Percentiles rank a stretch among this genome's conserved stretches.
These are phyloP conservation scores for Acidomyces sp. DNA, from an alignment of 495 filamentous ascomycete genomes.

Conservation along the genomic window DNA sequence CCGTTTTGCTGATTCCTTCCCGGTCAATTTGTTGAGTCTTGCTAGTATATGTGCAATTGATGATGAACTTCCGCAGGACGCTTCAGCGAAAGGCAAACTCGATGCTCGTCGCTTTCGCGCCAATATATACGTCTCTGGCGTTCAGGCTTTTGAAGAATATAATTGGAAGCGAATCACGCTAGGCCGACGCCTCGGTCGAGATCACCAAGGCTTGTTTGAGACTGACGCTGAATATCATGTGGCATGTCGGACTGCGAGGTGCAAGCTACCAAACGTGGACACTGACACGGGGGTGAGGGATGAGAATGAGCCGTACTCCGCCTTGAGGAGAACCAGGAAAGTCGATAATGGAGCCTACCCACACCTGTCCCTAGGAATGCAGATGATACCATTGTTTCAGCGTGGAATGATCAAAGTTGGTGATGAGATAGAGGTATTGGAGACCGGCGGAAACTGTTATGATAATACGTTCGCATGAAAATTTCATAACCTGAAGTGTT, in stretches of 20 bases:
- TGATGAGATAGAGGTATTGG: slow-evolving; percentile 45
- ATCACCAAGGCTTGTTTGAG: slow-evolving; percentile 10
- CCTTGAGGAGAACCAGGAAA: slow-evolving; percentile 52
- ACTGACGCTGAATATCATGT: slow-evolving; percentile 36
- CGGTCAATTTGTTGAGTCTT: slow-evolving; percentile 68
- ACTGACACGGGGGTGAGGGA: slow-evolving; percentile 60
- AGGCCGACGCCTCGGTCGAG: slow-evolving; percentile 19
- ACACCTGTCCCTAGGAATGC: slow-evolving; percentile 71
- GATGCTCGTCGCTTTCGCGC: slow-evolving; percentile 64
- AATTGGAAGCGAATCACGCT: slow-evolving; percentile 63
- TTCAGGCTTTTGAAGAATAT: slow-evolving; percentile 56
- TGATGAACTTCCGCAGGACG: slow-evolving; percentile 14
- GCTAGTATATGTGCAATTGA: slow-evolving; percentile 54
- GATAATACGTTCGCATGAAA: slow-evolving; percentile 19
- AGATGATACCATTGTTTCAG: slow-evolving; percentile 52
- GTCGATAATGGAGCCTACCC: slow-evolving; percentile 62
- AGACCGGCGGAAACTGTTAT: slow-evolving; percentile 51
- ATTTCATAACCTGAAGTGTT: no score
- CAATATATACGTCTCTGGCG: slow-evolving; percentile 65
- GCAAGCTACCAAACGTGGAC: slow-evolving; percentile 74
- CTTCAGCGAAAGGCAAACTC: slow-evolving; percentile 29
- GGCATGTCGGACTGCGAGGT: slow-evolving; percentile 59
- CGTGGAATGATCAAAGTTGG: slow-evolving; percentile 40
- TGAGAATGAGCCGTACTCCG: slow-evolving; percentile 55
- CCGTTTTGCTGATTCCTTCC: slow-evolving; percentile 82